Evolutionary conservation across 1,284 basidiomycete species (phyloP).

Genomic region (Marasmius sp.): DNA sequence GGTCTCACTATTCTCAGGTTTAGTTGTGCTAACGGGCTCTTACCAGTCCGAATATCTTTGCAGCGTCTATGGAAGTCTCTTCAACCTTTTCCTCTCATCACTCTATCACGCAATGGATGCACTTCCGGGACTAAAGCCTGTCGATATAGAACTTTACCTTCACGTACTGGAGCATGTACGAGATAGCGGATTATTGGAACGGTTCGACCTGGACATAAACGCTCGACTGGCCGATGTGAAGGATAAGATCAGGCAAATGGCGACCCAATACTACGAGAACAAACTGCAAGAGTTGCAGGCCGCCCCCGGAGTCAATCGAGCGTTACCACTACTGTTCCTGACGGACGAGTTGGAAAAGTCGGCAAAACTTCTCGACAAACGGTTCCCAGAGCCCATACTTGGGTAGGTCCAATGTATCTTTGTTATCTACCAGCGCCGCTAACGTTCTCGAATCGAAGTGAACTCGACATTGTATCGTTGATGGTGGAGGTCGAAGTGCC

Average conservation of each 20-base stretch:
- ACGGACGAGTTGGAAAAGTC: constrained; percentile 88
- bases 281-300: constrained; percentile 70
- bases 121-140: constrained; percentile 68
- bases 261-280: constrained; percentile 68
- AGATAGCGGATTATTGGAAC: constrained; percentile 65
- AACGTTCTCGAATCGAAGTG: constrained; percentile 38
- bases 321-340: constrained; percentile 78
- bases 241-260: constrained; percentile 66
- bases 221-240: constrained; percentile 70
- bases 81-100: constrained; percentile 83
- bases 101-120: constrained; percentile 85
- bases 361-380: constrained; percentile 80
- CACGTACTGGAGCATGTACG: constrained; percentile 72
- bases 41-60: constrained; percentile 63
- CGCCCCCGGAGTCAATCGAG: constrained; percentile 72
- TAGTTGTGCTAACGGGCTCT: constrained; percentile 4
- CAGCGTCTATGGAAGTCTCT: constrained; percentile 69
- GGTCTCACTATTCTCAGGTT: constrained; percentile 6
- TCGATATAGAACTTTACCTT: constrained; percentile 65
- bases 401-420: constrained; percentile 49
- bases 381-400: constrained; percentile 81
- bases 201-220: constrained; percentile 65
- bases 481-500: constrained; percentile 76
- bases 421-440: background rate
- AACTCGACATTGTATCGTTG: constrained; percentile 79